Base-by-base conservation (phyloP, 106 monocot species). In the Agapanthus africanus region DNA sequence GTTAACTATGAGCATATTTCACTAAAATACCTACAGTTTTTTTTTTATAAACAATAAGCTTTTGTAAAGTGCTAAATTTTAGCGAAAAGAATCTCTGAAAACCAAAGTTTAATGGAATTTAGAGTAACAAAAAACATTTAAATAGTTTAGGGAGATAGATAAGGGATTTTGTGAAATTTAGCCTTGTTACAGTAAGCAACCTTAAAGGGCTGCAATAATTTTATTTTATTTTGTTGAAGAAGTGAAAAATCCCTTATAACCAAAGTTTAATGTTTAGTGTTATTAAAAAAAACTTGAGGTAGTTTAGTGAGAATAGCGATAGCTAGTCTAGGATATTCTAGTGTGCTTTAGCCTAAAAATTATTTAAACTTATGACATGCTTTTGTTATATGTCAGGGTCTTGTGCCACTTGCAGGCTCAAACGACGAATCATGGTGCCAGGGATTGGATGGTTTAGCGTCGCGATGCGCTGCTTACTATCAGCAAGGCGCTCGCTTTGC, bases 381-480 rank as follows among this genome's bases (percentile, higher is more conserved):
- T 33, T 30, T 10, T 46, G 28, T 27, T 31, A 11, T 37, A 49
- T 66, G 30, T 51, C 76, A 91, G 95, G 95, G 95, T 80, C 86
- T 97, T 46, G 91, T 97, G 37, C 95, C 95, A 9, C 88, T 97
- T 16, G 46, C 68, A 40, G 95, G 91, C 21, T 97, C 95, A 34
- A 97, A 97, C 60, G 80, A 91, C 41, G 79, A 79, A 30, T 74
- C 79, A 4, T 79, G 79, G 79, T 79, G 79, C 73, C 81, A 77
- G 31, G 81, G 81, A 11, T 51, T 81, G 10, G 81, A 77, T 36
- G 81, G 76, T 7, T 72, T 77, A 0, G 81, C 81, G 18, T 73
- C 77, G 6, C 61, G 81, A 23, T 69, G 59, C 3, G 81, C 81
- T 27, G 73, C 81, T 25, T 81, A 81, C 77, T 81, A 81, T 33